These are phyloP conservation scores for Calonectria fujianensis DNA, from an alignment of 2,329 filamentous ascomycete genomes.

Conservation along the genomic window DNA sequence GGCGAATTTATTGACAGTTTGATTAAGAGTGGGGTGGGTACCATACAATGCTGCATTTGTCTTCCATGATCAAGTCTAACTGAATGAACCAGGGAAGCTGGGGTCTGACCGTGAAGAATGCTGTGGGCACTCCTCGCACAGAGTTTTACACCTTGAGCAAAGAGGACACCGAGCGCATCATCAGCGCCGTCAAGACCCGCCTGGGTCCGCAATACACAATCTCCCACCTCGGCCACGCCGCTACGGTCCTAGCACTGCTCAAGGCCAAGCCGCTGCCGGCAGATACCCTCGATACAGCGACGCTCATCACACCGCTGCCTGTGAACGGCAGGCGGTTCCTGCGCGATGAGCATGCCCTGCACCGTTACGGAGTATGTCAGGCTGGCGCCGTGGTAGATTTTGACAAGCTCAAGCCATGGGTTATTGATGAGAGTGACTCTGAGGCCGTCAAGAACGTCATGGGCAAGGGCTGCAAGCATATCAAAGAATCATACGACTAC, in stretches of 20 bases:
- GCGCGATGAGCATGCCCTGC: background rate
- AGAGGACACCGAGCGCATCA: background rate
- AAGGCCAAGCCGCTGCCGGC: background rate
- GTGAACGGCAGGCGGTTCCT: background rate
- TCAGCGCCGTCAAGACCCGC: background rate
- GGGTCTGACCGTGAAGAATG: background rate
- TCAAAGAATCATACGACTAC: background rate
- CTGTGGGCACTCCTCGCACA: background rate
- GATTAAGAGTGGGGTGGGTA: background rate
- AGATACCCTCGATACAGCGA: background rate
- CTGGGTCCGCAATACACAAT: slow-evolving; percentile 1
- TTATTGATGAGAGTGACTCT: background rate
- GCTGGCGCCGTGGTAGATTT: background rate
- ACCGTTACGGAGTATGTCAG: background rate
- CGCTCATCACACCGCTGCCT: background rate
- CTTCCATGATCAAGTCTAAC: background rate
- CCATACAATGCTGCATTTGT: no score
- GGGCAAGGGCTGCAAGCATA: background rate
- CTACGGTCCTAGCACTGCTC: background rate
- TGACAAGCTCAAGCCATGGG: background rate
- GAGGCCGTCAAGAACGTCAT: background rate
- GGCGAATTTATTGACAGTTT: background rate
- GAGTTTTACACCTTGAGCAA: background rate
- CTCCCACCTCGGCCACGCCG: background rate
- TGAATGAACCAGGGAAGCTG: background rate